Conservation (phyloP, 2,329 filamentous ascomycete genomes). For the Thielaviopsis euricoi region DNA sequence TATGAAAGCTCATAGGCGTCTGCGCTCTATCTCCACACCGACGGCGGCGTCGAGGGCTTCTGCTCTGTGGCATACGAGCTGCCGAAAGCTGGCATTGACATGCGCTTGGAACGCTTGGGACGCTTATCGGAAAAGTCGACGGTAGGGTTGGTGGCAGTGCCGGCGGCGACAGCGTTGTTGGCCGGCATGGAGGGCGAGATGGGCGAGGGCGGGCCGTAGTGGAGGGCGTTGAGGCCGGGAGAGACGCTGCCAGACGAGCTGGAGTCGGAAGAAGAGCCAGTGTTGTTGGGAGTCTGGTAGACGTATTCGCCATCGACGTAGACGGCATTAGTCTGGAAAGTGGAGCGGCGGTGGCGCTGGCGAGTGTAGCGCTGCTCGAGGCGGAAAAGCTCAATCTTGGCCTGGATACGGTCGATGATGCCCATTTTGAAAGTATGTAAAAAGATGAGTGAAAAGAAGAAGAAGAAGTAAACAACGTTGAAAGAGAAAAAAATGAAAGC, state of each 20-base stretch:
- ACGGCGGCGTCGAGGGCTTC: not conserved
- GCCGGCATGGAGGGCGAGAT: not conserved
- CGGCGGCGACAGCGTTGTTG: not conserved
- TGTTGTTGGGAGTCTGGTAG: conserved; percentile 49
- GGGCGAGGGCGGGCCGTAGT: conserved; percentile 5
- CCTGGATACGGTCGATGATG: conserved; percentile 43
- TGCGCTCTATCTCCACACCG: not conserved
- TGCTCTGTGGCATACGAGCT: not conserved
- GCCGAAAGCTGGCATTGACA: conserved; percentile 10
- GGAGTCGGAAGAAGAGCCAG: conserved; percentile 30
- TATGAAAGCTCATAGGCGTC: too few relatives aligned
- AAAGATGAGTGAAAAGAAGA: not conserved
- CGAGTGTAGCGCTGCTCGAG: conserved; percentile 91
- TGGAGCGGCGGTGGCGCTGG: conserved; percentile 69
- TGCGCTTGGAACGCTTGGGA: conserved; percentile 3
- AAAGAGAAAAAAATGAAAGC: not conserved
- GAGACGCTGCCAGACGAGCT: not conserved
- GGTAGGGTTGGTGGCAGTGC: not conserved
- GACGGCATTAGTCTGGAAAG: conserved; percentile 73
- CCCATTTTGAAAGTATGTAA: conserved; percentile 24
- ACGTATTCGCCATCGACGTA: conserved; percentile 96
- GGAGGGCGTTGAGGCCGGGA: not conserved
- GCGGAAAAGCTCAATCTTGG: conserved; percentile 76
- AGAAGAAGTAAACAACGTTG: not conserved
- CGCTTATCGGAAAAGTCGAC: not conserved